Conservation (phyloP, 805 yeast species). For the Candida succiphila region DNA sequence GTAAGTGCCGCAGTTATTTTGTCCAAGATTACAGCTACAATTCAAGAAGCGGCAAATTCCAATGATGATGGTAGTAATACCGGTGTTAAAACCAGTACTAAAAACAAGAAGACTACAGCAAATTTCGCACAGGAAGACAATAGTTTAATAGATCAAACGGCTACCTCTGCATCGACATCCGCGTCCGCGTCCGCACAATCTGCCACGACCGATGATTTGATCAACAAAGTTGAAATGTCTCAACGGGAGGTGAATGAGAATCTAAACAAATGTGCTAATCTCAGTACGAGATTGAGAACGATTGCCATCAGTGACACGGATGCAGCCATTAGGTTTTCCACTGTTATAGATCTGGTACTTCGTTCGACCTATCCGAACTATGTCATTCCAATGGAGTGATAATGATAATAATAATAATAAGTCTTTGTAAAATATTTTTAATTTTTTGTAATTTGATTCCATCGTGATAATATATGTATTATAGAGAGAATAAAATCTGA, state of each 20-base stretch:
- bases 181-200: too few species aligned
- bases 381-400: neutral
- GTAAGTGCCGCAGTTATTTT: constrained; percentile 31
- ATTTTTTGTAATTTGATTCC: too few species aligned
- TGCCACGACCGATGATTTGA: constrained; percentile 1
- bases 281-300: constrained; percentile 6
- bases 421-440: too few species aligned
- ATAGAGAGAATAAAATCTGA: neutral
- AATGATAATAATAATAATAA: too few species aligned
- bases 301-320: constrained; percentile 9
- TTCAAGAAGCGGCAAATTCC: constrained; percentile 1
- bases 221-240: constrained; percentile 5
- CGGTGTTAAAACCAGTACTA: constrained; percentile 1
- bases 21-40: constrained; percentile 14
- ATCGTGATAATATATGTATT: too few species aligned
- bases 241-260: constrained; percentile 6
- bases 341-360: constrained; percentile 3
- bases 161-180: too few species aligned
- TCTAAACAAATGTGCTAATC: constrained; percentile 4
- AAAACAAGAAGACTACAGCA: constrained; percentile 1
- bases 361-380: neutral
- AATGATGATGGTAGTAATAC: neutral
- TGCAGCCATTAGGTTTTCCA: constrained; percentile 5
- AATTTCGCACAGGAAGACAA: constrained; percentile 3
- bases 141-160: too few species aligned